Base-by-base conservation (phyloP, 2,329 filamentous ascomycete genomes). In the Trichoderma pleuroti region DNA sequence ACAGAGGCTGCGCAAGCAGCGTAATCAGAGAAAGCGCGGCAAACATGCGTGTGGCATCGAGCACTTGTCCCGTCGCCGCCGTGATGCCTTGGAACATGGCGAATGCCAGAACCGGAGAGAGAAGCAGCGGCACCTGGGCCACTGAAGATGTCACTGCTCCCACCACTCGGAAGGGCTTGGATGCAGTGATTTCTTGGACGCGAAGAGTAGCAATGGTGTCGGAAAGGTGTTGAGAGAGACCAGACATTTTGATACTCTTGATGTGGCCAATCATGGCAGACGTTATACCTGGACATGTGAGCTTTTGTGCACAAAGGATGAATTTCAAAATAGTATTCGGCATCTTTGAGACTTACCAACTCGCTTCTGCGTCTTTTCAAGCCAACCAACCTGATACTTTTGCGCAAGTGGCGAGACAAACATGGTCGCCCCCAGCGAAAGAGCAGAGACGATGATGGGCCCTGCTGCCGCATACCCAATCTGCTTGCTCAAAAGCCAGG, bases 171-270 rank as follows among this genome's bases (percentile, higher is more conserved):
- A 82, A 82, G 11, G 77, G 77, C 7, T 76, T 73, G 24, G 64
- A 67, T 2, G 64, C 64, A 12, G 24, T 28, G 10, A 83, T 75
- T 64, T 84, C 82, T 14, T 79, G 75, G 5, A 78, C 70, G 3
- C 82, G 79, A 8, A 81, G 73, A 9, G 68, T 61, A 11, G 75
- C 72, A n/a, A 81, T 75, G 6, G 76, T 76, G 16, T 69, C 63
- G 0, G 75, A 76, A 0, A 83, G 74, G 18, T 75, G 77, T 36
- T 79, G 74, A 1, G 80, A 74, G 0, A 84, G 74, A 5, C 81
- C 82, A 0, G 80, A 80, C 72, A 83, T 80, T 73, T 82, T 83
- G 68, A 83, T 80, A 68, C 79, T 80, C 72, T 84, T 84, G 73
- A 83, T 81, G 8, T 79, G 78, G 1, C 79, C 79, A 57, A 84